Conservation (phyloP, 257 asterid species). For the Linaria vulgaris region DNA sequence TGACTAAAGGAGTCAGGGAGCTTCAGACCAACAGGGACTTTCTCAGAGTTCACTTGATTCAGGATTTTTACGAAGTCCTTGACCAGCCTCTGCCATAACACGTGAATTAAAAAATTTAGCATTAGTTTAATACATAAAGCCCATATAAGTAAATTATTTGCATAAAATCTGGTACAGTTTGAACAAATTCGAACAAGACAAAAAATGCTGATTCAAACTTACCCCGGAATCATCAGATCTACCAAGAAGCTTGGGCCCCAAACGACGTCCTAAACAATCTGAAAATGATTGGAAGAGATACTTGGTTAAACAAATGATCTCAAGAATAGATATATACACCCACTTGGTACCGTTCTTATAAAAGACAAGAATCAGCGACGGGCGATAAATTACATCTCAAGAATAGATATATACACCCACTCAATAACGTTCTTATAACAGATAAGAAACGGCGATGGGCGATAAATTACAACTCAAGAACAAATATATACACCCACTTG, state of each 20-base stretch:
- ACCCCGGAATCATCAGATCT: conserved; percentile 90
- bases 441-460: conserved; percentile 1
- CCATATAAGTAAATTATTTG: conserved; percentile 16
- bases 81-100: conserved; percentile 64
- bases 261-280: conserved; percentile 94
- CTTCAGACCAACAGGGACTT: conserved; percentile 74
- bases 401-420: conserved; percentile 5
- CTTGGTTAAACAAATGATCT: not conserved
- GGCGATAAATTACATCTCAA: not conserved
- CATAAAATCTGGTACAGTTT: not conserved
- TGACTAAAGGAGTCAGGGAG: conserved; percentile 83
- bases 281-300: conserved; percentile 32
- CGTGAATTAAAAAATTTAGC: conserved; percentile 26
- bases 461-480: not conserved
- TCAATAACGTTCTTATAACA: no score
- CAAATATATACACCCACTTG: conserved; percentile 4
- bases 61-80: conserved; percentile 76
- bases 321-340: not conserved
- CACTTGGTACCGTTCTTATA: no score
- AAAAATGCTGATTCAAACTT: conserved; percentile 19
- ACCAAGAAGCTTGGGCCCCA: conserved; percentile 92
- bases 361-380: conserved; percentile 1
- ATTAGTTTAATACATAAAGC: conserved; percentile 1
- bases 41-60: conserved; percentile 79
- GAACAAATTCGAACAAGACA: conserved; percentile 7